Percentiles rank a stretch among this genome's conserved stretches.
Conservation (phyloP, 208 protist genomes). For the Crithidia sp. region DNA sequence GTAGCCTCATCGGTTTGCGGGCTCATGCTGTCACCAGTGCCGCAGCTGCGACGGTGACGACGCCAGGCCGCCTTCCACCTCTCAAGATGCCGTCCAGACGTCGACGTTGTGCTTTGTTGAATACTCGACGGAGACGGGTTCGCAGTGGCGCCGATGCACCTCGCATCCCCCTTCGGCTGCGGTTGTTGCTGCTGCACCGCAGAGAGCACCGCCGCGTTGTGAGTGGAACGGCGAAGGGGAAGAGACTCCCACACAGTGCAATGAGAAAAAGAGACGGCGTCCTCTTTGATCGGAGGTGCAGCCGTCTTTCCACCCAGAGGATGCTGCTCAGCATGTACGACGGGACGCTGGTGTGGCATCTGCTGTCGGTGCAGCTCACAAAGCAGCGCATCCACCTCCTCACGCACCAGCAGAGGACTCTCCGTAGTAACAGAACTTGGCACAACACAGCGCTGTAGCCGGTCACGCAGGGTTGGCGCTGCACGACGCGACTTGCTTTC, state of each 20-base stretch:
- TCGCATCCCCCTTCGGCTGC: background rate
- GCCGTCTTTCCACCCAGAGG: too few relatives aligned
- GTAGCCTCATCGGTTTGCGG: too few relatives aligned
- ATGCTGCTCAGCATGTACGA: too few relatives aligned
- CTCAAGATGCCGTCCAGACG: background rate
- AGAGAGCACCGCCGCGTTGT: background rate
- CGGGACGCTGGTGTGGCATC: too few relatives aligned
- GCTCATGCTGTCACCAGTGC: too few relatives aligned
- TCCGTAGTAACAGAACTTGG: background rate
- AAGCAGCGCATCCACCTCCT: background rate
- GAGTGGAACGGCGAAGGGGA: background rate
- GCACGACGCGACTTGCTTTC: background rate
- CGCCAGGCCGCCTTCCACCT: background rate
- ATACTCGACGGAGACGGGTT: too few relatives aligned
- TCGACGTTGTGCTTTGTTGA: background rate
- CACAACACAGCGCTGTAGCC: background rate
- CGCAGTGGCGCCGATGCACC: background rate
- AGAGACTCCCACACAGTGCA: conserved; percentile 27
- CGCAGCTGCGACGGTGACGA: background rate
- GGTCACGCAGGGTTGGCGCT: background rate
- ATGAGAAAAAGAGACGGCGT: background rate
- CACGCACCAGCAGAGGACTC: background rate
- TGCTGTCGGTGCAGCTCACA: conserved; percentile 8
- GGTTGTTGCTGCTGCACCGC: background rate
- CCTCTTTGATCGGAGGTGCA: too few relatives aligned